phyloP scores from a whole-genome alignment of 1,139 yeast species.

The Pichia sp. region DNA sequence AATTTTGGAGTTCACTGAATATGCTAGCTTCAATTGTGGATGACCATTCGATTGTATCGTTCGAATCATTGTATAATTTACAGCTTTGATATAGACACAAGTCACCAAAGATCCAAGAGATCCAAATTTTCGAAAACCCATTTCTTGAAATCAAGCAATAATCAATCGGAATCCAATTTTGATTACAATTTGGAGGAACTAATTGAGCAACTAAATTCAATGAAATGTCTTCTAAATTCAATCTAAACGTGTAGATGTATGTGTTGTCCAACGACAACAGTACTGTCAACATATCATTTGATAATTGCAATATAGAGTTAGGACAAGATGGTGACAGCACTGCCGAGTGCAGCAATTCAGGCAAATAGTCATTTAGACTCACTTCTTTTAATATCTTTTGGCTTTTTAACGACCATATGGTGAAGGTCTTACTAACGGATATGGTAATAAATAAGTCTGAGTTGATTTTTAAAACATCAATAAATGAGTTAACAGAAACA shows the following conservation, averaged over 20 bases:
- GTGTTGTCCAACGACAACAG: conserved; percentile 43
- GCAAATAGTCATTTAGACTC: conserved; percentile 29
- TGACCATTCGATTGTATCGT: conserved; percentile 10
- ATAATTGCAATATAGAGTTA: conserved; percentile 16
- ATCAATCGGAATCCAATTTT: conserved; percentile 18
- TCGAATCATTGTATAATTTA: conserved; percentile 9
- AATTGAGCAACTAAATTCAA: conserved; percentile 5
- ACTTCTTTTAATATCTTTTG: conserved; percentile 36
- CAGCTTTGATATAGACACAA: conserved; percentile 21
- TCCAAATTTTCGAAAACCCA: conserved; percentile 18
- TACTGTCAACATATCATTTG: conserved; percentile 19
- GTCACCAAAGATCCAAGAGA: conserved; percentile 25
- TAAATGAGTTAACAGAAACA: conserved; percentile 32
- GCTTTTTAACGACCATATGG: conserved; percentile 50
- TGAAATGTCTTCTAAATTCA: conserved; percentile 15
- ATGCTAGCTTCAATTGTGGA: conserved; percentile 1
- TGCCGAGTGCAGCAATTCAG: conserved; percentile 20
- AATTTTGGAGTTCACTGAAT: conserved; percentile 10
- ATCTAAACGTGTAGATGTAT: conserved; percentile 36
- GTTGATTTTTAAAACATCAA: conserved; percentile 27
- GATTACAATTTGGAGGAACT: conserved; percentile 16
- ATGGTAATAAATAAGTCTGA: conserved; percentile 34
- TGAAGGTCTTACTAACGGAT: conserved; percentile 47
- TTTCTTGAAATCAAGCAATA: conserved; percentile 1
- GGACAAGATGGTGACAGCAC: conserved; percentile 22